Evolutionary conservation across 108 stramenopile species (phyloP), one percentile per base, ranked within the genome.

Genomic region (Chaetoceros tenuissimus): DNA sequence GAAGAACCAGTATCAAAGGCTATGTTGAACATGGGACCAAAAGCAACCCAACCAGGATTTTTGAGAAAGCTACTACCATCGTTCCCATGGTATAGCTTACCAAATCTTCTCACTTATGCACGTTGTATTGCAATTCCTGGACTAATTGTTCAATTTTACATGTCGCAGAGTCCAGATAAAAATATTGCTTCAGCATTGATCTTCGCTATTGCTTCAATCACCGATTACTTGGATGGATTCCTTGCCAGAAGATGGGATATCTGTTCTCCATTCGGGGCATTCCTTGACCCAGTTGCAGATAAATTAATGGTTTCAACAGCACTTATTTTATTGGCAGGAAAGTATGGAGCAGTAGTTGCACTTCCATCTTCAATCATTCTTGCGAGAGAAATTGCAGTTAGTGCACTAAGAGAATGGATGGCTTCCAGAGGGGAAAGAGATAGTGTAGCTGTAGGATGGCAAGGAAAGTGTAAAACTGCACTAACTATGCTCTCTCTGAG

Each of bases 241-340:
- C 74, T 95, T 31, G 97, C 91, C 5, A 62, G 92, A 44, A 58
- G 84, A 24, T 94, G 85, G 91, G 79, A 86, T 49, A 63, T 85
- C 25, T 67, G 74, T 24, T 80, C 76, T 29, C 62, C 81, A 5
- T 90, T 96, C 68, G 97, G 97, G 3, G 94, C 95, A 19, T 98
- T 98, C 71, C 64, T 98, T 51, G 97, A 98, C 71, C 97, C 97
- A 21, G 97, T 98, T 7, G 96, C 95, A 0, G 97, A 98, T 67
- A 98, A 98, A 71, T 73, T 98, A 20, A 92, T 95, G 91, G 97
- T 98, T 1, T 72, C 81, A 17, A 94, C 92, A 43, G 82, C 92
- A 3, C 49, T 96, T 16, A 87, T 96, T 50, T 62, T 95, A 3
- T 60, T 96, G 19, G 55, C 92, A 21, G 91, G 89, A 28, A 69